phyloP scores from a whole-genome alignment of 257 asterid genomes.

The Dorcoceras hygrometricum region DNA sequence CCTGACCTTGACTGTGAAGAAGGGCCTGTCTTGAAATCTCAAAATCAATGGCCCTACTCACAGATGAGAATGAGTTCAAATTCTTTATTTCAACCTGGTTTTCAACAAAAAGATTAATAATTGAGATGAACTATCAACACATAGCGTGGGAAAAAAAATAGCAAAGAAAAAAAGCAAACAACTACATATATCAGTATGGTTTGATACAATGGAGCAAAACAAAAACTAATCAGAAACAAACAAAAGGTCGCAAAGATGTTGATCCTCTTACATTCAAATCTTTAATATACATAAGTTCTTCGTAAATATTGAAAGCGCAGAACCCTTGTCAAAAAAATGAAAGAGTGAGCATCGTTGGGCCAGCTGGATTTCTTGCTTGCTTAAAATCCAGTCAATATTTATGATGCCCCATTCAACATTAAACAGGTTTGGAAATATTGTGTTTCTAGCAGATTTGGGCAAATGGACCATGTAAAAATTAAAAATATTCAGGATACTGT shows the following conservation, averaged over 20 bases:
- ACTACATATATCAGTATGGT: neutral
- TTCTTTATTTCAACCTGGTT: slow-evolving; percentile 95
- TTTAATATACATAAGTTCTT: slow-evolving; percentile 7
- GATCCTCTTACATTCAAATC: slow-evolving; percentile 11
- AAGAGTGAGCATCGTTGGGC: too few species aligned
- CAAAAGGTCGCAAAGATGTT: neutral
- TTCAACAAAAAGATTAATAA: slow-evolving; percentile 19
- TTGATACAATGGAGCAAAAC: slow-evolving; percentile 7
- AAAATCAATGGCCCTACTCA: slow-evolving; percentile 90
- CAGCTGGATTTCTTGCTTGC: neutral
- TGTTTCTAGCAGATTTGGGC: neutral
- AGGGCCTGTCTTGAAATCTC: slow-evolving; percentile 87
- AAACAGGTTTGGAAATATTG: neutral
- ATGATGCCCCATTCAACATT: neutral
- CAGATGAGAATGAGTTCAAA: slow-evolving; percentile 88
- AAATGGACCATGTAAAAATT: neutral
- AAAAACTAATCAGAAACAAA: slow-evolving; percentile 11
- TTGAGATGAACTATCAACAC: neutral
- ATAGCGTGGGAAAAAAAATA: slow-evolving; percentile 4
- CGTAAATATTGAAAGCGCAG: neutral
- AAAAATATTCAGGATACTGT: neutral
- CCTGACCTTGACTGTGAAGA: slow-evolving; percentile 77
- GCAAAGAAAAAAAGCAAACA: slow-evolving; percentile 5
- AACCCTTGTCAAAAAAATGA: neutral
- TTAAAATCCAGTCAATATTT: neutral